These are phyloP conservation scores for Coemansia sp. DNA, from an alignment of 192 early-diverging fungal species.

Conservation along the genomic window DNA sequence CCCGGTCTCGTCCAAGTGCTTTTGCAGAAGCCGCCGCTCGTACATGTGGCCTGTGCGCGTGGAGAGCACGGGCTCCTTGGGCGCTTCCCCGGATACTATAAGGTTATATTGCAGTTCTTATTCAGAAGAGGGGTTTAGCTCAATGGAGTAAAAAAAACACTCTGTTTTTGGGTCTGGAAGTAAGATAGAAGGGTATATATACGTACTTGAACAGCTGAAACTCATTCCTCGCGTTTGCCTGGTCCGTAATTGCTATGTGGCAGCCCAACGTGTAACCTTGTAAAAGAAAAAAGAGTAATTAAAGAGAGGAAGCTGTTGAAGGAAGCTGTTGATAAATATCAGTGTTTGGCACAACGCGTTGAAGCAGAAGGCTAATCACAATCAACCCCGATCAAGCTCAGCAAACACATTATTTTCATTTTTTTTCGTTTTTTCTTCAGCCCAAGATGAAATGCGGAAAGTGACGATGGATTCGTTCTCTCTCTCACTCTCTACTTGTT, in stretches of 20 bases:
- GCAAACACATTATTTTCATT: no score
- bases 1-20: slow-evolving; percentile 81
- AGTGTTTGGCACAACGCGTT: no score
- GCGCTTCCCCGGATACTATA: slow-evolving; percentile 89
- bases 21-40: slow-evolving; percentile 83
- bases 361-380: no score
- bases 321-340: no score
- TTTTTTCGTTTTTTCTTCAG: no score
- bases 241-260: not conserved
- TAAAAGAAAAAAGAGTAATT: not conserved
- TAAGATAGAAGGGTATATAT: not conserved
- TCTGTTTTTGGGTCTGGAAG: not conserved
- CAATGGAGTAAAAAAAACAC: not conserved
- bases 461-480: not conserved
- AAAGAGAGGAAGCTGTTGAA: not conserved
- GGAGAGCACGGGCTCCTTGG: slow-evolving; percentile 85
- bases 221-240: slow-evolving; percentile 19
- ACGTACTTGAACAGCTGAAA: slow-evolving; percentile 46
- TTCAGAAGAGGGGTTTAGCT: not conserved
- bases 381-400: no score
- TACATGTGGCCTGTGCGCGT: slow-evolving; percentile 81
- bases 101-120: no score
- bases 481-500: not conserved
- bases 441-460: no score
- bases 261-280: no score